Evolutionary conservation across 169 alveolate genomes (phyloP).

Genomic region (Fabrea salina): DNA sequence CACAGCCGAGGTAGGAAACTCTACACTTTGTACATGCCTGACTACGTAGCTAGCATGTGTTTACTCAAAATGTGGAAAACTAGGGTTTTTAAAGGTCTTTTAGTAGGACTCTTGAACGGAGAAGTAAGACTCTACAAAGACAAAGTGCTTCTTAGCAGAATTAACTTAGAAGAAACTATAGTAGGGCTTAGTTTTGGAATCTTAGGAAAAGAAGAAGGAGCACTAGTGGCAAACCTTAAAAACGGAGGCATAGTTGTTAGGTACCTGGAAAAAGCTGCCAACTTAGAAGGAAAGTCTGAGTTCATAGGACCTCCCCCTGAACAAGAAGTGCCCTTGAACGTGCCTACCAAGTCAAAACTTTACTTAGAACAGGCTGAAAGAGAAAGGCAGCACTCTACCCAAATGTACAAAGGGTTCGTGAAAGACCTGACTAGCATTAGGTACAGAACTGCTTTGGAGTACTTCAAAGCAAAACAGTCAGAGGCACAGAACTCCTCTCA

Average conservation of each 20-base stretch:
- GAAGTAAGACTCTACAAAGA: slow-evolving; percentile 76
- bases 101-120: slow-evolving; percentile 67
- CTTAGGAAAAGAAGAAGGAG: slow-evolving; percentile 84
- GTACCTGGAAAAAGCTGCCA: slow-evolving; percentile 50
- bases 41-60: slow-evolving; percentile 37
- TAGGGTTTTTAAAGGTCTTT: slow-evolving; percentile 46
- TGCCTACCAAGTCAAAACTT: slow-evolving; percentile 70
- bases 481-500: not conserved
- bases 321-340: slow-evolving; percentile 66
- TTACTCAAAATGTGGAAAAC: slow-evolving; percentile 49
- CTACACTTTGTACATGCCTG: slow-evolving; percentile 38
- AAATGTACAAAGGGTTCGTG: slow-evolving; percentile 66
- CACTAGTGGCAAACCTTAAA: slow-evolving; percentile 50
- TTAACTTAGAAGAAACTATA: slow-evolving; percentile 55
- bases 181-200: slow-evolving; percentile 65
- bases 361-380: slow-evolving; percentile 72
- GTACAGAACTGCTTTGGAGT: slow-evolving; percentile 61
- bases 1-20: slow-evolving; percentile 56
- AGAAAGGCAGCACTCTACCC: slow-evolving; percentile 63
- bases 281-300: slow-evolving; percentile 41
- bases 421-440: slow-evolving; percentile 69
- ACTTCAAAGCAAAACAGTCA: slow-evolving; percentile 46
- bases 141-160: slow-evolving; percentile 51
- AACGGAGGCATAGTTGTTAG: slow-evolving; percentile 62
- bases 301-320: slow-evolving; percentile 74